Conservation (phyloP, 2,329 filamentous ascomycete genomes). For the Penicillium sp. region DNA sequence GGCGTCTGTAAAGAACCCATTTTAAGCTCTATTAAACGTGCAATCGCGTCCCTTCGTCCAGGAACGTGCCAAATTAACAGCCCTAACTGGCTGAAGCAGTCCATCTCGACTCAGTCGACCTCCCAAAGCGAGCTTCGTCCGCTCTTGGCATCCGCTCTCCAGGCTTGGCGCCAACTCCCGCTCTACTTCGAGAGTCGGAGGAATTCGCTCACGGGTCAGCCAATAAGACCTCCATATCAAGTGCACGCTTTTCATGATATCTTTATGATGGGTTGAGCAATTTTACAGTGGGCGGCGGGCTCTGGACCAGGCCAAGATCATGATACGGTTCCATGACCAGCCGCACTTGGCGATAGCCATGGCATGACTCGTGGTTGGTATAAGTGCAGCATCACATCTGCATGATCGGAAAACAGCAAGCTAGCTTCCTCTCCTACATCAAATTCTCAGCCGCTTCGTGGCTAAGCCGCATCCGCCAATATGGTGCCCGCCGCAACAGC, state of each 20-base stretch:
- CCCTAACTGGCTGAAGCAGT: background rate
- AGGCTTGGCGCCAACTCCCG: constrained; percentile 6
- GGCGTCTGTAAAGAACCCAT: constrained; percentile 1
- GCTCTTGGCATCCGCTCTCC: constrained; percentile 12
- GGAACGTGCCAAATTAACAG: constrained; percentile 1
- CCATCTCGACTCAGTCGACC: background rate
- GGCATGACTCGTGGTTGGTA: background rate
- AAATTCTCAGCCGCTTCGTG: background rate
- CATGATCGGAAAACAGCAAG: background rate
- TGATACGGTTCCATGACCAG: background rate
- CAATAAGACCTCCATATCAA: background rate
- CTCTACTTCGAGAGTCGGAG: background rate
- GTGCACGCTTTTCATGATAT: constrained; percentile 3
- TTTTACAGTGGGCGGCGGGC: background rate
- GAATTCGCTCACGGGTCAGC: background rate
- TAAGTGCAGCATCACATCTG: background rate
- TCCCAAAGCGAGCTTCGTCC: constrained; percentile 4
- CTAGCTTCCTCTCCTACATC: background rate
- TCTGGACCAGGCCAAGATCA: background rate
- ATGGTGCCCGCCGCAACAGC: constrained; percentile 27
- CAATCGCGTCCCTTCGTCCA: constrained; percentile 4
- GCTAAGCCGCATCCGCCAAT: background rate
- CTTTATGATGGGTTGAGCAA: background rate
- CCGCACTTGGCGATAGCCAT: constrained; percentile 8
- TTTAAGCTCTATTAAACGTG: constrained; percentile 1